Percentiles rank a stretch among this genome's conserved stretches.
These are phyloP conservation scores for Lasiodiplodia hormozganensis DNA, from an alignment of 2,329 filamentous ascomycete genomes.

Conservation along the genomic window DNA sequence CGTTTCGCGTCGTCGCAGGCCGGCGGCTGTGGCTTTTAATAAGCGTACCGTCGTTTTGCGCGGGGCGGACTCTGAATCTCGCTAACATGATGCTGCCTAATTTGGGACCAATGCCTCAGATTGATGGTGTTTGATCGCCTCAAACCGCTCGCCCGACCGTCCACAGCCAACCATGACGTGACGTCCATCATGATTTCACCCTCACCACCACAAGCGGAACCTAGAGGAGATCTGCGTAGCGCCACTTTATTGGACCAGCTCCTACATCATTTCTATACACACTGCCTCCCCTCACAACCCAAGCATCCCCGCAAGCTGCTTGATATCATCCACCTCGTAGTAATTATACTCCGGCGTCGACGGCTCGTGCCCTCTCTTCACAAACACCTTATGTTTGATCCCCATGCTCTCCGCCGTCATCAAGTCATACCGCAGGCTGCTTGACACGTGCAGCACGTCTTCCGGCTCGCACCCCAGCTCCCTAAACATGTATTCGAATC, in stretches of 20 bases:
- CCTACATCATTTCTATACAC: neutral
- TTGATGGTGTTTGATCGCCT: conserved; percentile 5
- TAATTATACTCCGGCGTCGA: conserved; percentile 25
- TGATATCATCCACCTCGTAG: conserved; percentile 25
- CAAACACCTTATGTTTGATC: conserved; percentile 23
- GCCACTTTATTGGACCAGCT: no score
- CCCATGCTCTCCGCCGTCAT: conserved; percentile 28
- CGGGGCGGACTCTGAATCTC: neutral
- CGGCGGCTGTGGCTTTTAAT: neutral
- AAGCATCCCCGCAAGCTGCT: conserved; percentile 15
- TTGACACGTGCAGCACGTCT: conserved; percentile 25
- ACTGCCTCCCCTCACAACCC: neutral
- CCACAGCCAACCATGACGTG: neutral
- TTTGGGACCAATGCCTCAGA: conserved; percentile 2
- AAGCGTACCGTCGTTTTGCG: neutral
- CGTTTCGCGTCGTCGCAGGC: neutral
- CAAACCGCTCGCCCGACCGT: neutral
- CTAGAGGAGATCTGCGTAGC: no score
- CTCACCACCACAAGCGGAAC: no score
- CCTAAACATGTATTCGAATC: conserved; percentile 28
- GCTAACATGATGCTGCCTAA: conserved; percentile 8
- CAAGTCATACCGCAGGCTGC: conserved; percentile 26
- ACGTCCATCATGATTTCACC: no score
- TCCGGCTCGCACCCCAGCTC: conserved; percentile 25
- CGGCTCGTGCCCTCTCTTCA: conserved; percentile 23